A percentile compares a stretch with the other conserved stretches of the same genome.
phyloP scores from a whole-genome alignment of 106 monocot species.

The Agapanthus africanus region DNA sequence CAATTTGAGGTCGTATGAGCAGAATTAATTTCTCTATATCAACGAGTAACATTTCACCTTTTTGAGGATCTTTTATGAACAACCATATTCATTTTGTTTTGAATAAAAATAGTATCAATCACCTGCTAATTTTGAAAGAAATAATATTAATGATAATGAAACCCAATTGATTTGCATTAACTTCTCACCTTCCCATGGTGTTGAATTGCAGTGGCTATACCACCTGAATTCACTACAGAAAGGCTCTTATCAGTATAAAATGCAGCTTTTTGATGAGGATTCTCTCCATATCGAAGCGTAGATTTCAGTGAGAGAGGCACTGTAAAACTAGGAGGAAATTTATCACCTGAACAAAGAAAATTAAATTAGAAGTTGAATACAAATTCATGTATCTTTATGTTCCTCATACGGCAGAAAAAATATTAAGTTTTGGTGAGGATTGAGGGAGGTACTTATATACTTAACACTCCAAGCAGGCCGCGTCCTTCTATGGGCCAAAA shows the following conservation, averaged over 20 bases:
- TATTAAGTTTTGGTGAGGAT: too few relatives aligned
- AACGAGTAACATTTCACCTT: not conserved
- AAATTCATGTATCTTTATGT: too few relatives aligned
- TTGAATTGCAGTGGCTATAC: slow-evolving; percentile 89
- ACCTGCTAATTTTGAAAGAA: too few relatives aligned
- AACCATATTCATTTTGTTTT: too few relatives aligned
- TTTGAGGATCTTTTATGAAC: too few relatives aligned
- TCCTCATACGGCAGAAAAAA: too few relatives aligned
- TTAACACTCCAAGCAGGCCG: too few relatives aligned
- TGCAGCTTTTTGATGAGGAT: slow-evolving; percentile 96
- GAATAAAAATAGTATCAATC: too few relatives aligned
- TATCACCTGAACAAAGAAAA: slow-evolving; percentile 36
- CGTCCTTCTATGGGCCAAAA: too few relatives aligned
- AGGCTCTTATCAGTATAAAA: slow-evolving; percentile 84
- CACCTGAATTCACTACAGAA: slow-evolving; percentile 82
- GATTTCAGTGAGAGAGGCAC: slow-evolving; percentile 59
- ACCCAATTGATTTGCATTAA: not conserved
- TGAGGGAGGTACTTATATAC: too few relatives aligned
- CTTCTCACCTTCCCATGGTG: slow-evolving; percentile 90
- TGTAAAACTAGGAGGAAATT: slow-evolving; percentile 73
- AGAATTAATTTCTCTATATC: not conserved
- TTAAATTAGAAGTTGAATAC: not conserved
- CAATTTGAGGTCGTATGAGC: not conserved
- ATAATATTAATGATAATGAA: not conserved
- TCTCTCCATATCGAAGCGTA: slow-evolving; percentile 89